Percentiles rank a stretch among this genome's conserved stretches.
phyloP scores from a whole-genome alignment of 139 green algal species.

The Ostreobium quekettii region DNA sequence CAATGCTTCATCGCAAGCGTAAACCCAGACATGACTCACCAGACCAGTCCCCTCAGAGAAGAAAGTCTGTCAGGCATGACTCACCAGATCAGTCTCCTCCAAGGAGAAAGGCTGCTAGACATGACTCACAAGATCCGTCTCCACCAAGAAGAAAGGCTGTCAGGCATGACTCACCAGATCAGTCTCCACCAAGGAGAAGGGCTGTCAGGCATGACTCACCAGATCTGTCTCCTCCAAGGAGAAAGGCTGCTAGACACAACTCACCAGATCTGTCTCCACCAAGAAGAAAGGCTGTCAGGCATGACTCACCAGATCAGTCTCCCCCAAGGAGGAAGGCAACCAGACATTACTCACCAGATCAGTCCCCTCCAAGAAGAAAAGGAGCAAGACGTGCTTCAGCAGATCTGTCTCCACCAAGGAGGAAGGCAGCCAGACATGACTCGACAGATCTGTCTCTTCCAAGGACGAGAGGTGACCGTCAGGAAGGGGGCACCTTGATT shows the following conservation, averaged over 20 bases:
- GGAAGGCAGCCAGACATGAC: background rate
- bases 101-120: conserved; percentile 6
- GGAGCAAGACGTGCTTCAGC: background rate
- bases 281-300: background rate
- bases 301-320: background rate
- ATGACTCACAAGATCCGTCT: conserved; percentile 2
- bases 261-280: conserved; percentile 8
- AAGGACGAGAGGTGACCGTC: no score
- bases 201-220: no score
- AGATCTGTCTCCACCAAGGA: conserved; percentile 19
- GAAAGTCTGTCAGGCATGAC: background rate
- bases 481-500: no score
- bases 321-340: background rate
- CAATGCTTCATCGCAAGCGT: no score
- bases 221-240: background rate
- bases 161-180: conserved; percentile 1
- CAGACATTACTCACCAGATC: background rate
- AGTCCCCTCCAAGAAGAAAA: background rate
- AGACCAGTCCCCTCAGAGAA: background rate
- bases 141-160: background rate
- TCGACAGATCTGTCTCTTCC: background rate
- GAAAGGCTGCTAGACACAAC: background rate
- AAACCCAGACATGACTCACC: background rate
- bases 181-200: conserved; percentile 1
- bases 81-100: conserved; percentile 12